Evolutionary conservation across 2,329 filamentous ascomycete species (phyloP).

Genomic region (Fusarium begoniae): DNA sequence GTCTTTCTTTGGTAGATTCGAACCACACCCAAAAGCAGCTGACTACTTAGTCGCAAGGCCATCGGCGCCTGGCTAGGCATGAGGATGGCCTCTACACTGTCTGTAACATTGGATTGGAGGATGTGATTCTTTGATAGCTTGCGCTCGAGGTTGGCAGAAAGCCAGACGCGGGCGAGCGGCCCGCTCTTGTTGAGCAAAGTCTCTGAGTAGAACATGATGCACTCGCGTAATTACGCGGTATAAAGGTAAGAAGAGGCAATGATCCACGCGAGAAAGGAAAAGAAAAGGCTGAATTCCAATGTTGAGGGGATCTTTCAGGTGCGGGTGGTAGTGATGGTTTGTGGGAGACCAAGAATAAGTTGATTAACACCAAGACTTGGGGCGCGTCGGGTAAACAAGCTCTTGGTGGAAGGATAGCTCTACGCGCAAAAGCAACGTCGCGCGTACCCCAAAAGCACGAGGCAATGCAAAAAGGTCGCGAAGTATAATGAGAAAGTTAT

Average conservation of each 20-base stretch:
- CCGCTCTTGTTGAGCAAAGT: conserved; percentile 95
- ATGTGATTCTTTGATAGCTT: conserved; percentile 98
- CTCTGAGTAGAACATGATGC: conserved; percentile 95
- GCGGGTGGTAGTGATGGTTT: conserved; percentile 22
- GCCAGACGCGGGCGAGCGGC: conserved; percentile 96
- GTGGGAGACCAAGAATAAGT: conserved; percentile 37
- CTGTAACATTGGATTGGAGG: conserved; percentile 91
- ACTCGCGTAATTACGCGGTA: conserved; percentile 44
- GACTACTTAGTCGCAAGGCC: conserved; percentile 91
- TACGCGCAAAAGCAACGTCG: conserved; percentile 45
- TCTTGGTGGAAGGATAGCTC: conserved; percentile 43
- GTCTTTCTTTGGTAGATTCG: conserved; percentile 98
- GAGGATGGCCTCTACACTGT: conserved; percentile 95
- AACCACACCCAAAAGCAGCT: conserved; percentile 93
- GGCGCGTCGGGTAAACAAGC: conserved; percentile 50
- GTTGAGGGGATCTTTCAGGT: conserved; percentile 6
- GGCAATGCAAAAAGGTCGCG: conserved; percentile 40
- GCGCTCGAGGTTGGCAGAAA: conserved; percentile 97
- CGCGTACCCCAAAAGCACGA: conserved; percentile 44
- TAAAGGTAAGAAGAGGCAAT: conserved; percentile 34
- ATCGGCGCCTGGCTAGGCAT: conserved; percentile 92
- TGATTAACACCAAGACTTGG: conserved; percentile 46
- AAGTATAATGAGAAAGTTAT: conserved; percentile 24
- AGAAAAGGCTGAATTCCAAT: conserved; percentile 3
- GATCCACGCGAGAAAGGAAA: conserved; percentile 1